These are phyloP conservation scores for Pyracantha coccinea DNA, from an alignment of 331 rosid genomes.

Conservation along the genomic window DNA sequence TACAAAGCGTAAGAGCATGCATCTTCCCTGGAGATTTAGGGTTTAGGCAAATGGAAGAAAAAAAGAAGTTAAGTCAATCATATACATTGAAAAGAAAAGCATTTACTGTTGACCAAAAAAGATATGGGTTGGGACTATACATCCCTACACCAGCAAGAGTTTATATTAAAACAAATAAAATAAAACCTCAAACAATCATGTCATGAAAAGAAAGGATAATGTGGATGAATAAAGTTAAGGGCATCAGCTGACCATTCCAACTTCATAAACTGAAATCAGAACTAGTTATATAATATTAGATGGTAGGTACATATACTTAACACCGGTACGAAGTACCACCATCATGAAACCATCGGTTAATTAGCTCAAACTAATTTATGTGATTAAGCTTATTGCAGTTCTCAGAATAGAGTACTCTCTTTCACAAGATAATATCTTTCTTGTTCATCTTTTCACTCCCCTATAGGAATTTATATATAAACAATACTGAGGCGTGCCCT, in stretches of 20 bases:
- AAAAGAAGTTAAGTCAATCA: constrained; percentile 10
- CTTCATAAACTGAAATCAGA: too few relatives aligned
- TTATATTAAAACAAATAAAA: background rate
- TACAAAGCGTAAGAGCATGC: constrained; percentile 61
- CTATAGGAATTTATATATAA: background rate
- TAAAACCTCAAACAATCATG: background rate
- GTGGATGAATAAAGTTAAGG: too few relatives aligned
- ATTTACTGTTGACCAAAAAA: background rate
- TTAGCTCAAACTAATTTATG: background rate
- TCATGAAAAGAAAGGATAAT: too few relatives aligned
- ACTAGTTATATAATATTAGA: too few relatives aligned
- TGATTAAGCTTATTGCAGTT: background rate
- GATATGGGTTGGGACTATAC: background rate
- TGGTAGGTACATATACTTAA: too few relatives aligned
- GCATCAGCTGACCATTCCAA: too few relatives aligned
- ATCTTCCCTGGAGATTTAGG: constrained; percentile 42
- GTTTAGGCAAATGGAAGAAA: background rate
- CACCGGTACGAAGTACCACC: too few relatives aligned
- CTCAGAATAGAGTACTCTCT: background rate
- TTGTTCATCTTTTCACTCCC: background rate
- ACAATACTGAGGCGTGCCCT: background rate
- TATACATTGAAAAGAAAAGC: background rate
- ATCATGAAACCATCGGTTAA: background rate
- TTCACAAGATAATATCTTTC: too few relatives aligned
- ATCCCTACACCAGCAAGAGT: background rate